phyloP scores from a whole-genome alignment of 2,329 filamentous ascomycete species.

The Venturia oleaginea region DNA sequence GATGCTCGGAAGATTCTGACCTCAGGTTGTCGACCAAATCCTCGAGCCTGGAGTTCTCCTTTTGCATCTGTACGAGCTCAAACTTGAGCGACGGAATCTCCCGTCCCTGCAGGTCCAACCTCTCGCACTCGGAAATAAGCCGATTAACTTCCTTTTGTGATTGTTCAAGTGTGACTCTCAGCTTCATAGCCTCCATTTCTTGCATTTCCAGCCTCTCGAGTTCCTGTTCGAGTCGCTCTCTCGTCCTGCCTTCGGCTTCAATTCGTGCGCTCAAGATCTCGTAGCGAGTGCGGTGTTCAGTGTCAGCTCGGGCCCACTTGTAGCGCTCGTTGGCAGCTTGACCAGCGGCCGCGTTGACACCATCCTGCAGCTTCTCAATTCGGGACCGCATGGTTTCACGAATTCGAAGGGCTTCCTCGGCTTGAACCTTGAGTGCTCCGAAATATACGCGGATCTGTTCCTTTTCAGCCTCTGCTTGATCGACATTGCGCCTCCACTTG shows the following conservation, averaged over 20 bases:
- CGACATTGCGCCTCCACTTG: conserved; percentile 50
- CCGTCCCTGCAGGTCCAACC: conserved; percentile 55
- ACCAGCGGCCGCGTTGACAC: conserved; percentile 70
- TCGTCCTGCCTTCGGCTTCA: conserved; percentile 33
- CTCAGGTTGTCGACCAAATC: conserved; percentile 44
- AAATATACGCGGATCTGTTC: conserved; percentile 67
- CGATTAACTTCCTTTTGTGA: conserved; percentile 51
- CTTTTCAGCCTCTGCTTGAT: conserved; percentile 51
- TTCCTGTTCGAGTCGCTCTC: conserved; percentile 37
- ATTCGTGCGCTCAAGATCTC: conserved; percentile 47
- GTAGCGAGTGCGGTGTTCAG: conserved; percentile 45
- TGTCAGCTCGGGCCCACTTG: conserved; percentile 60
- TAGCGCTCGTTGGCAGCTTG: conserved; percentile 79
- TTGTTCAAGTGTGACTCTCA: conserved; percentile 69
- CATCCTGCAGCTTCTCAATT: conserved; percentile 75
- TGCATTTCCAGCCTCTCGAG: conserved; percentile 38
- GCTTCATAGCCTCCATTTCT: conserved; percentile 61
- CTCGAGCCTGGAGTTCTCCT: conserved; percentile 57
- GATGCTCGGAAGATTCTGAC: conserved; percentile 61
- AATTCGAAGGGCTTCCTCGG: conserved; percentile 77
- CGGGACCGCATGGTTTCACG: conserved; percentile 77
- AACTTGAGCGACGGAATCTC: conserved; percentile 48
- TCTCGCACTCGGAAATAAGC: conserved; percentile 48
- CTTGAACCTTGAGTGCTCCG: conserved; percentile 63
- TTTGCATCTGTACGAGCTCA: conserved; percentile 35